Conservation (phyloP, 768 basidiomycete species). For the Leccinum sublutescens region DNA sequence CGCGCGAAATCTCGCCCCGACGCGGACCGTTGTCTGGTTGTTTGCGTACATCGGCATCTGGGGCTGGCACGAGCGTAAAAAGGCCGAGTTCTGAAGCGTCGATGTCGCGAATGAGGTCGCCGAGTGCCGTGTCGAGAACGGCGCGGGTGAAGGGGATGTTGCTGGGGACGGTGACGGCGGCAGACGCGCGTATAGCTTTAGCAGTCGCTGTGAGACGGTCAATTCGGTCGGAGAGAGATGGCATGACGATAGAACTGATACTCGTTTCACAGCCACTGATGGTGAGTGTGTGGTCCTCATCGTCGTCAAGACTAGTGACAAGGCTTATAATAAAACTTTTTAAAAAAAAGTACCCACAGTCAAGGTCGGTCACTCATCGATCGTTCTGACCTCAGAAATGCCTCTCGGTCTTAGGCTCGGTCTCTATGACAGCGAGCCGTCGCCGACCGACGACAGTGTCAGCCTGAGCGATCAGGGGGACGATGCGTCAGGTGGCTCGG, state of each 20-base stretch:
- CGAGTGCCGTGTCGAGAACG: conserved; percentile 59
- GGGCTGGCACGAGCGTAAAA: conserved; percentile 53
- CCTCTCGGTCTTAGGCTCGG: conserved; percentile 15
- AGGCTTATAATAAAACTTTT: conserved; percentile 3
- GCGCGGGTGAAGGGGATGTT: conserved; percentile 56
- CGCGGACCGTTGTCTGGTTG: conserved; percentile 24
- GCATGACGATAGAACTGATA: conserved; percentile 34
- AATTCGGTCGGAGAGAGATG: conserved; percentile 62
- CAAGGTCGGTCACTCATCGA: conserved; percentile 18
- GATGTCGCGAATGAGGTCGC: conserved; percentile 77
- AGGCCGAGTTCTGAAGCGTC: conserved; percentile 78
- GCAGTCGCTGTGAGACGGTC: conserved; percentile 61
- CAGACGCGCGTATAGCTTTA: conserved; percentile 48
- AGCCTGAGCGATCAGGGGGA: conserved; percentile 11
- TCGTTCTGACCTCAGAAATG: conserved; percentile 17
- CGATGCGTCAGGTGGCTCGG: conserved; percentile 2
- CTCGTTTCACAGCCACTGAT: conserved; percentile 21
- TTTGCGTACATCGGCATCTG: conserved; percentile 32
- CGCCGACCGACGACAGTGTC: conserved; percentile 7
- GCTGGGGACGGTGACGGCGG: conserved; percentile 31
- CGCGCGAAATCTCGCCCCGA: conserved; percentile 53
- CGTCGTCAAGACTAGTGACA: conserved; percentile 8
- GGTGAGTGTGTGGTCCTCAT: neutral
- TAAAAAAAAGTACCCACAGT: neutral
- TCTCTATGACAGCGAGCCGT: conserved; percentile 20